A percentile compares a stretch with the other conserved stretches of the same genome.
Evolutionary conservation across 768 basidiomycete genomes (phyloP).

Genomic region (Exsudoporus frostii): DNA sequence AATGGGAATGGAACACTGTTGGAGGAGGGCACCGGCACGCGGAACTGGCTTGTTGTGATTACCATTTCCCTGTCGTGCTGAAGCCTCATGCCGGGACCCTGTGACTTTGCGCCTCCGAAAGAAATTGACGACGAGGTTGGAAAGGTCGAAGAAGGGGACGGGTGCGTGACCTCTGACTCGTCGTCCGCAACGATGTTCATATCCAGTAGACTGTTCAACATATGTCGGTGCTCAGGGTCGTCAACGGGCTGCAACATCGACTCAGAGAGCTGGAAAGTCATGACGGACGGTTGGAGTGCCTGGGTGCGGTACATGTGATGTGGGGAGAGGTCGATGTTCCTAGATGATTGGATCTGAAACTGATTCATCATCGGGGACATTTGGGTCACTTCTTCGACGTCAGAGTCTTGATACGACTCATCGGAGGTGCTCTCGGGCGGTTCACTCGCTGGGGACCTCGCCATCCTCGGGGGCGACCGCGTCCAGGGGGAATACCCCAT

Average conservation of each 20-base stretch:
- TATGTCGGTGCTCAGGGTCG: conserved; percentile 26
- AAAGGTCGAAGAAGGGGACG: conserved; percentile 2
- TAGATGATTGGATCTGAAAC: conserved; percentile 27
- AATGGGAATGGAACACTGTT: conserved; percentile 6
- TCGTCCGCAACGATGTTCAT: conserved; percentile 18
- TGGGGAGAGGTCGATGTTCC: conserved; percentile 2
- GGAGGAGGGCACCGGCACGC: conserved; percentile 8
- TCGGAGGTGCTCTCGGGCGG: conserved; percentile 31
- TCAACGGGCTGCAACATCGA: conserved; percentile 22
- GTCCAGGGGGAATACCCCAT: conserved; percentile 12
- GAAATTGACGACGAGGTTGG: conserved; percentile 2
- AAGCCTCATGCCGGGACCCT: conserved; percentile 26
- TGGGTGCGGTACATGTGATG: conserved; percentile 9
- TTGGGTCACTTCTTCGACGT: conserved; percentile 20
- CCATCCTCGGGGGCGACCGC: conserved; percentile 8
- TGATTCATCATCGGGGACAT: conserved; percentile 34
- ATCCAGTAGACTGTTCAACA: conserved; percentile 15
- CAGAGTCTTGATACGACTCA: conserved; percentile 30
- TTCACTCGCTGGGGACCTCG: conserved; percentile 28
- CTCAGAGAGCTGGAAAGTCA: conserved; percentile 32
- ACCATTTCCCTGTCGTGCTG: conserved; percentile 13
- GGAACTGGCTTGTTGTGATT: conserved; percentile 10
- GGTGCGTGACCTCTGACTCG: conserved; percentile 9
- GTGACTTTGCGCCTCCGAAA: conserved; percentile 4
- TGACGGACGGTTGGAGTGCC: conserved; percentile 23